Conservation (phyloP, 225 moss, liverwort and hornwort species). For the Sphagnum contortum region DNA sequence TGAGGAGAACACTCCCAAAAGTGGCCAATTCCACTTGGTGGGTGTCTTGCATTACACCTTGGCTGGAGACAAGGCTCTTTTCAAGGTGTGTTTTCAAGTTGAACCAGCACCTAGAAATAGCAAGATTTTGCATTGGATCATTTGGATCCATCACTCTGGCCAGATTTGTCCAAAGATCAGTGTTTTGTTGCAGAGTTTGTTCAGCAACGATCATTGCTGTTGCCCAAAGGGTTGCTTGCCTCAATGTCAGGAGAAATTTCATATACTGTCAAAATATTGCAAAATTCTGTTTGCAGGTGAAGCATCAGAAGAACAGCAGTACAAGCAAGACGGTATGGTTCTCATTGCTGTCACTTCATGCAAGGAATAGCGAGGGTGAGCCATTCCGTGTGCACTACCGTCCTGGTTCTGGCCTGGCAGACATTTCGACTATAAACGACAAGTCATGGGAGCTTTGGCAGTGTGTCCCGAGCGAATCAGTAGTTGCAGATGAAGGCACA, state of each 20-base stretch:
- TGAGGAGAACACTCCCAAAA: slow-evolving; percentile 56
- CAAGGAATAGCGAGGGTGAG: slow-evolving; percentile 54
- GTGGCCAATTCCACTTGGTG: slow-evolving; percentile 56
- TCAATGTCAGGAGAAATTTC: too few species aligned
- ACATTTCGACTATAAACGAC: slow-evolving; percentile 46
- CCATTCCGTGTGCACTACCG: slow-evolving; percentile 73
- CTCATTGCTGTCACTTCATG: slow-evolving; percentile 86
- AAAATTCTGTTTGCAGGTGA: slow-evolving; percentile 42
- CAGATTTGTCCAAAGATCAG: too few species aligned
- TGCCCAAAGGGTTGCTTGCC: too few species aligned
- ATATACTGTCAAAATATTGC: too few species aligned
- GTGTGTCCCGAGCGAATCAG: slow-evolving; percentile 52
- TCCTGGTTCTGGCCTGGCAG: slow-evolving; percentile 71
- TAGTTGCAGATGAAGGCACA: slow-evolving; percentile 37
- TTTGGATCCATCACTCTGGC: too few species aligned
- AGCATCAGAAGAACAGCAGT: slow-evolving; percentile 52
- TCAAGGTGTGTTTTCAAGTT: slow-evolving; percentile 44
- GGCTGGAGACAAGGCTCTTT: slow-evolving; percentile 80
- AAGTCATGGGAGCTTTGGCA: slow-evolving; percentile 87
- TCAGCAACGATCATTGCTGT: too few species aligned
- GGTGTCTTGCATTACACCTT: slow-evolving; percentile 94
- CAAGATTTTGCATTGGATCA: not conserved
- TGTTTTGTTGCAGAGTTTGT: too few species aligned
- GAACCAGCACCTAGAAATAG: not conserved
- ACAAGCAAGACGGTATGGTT: slow-evolving; percentile 62